A percentile compares a stretch with the other conserved stretches of the same genome.
These are phyloP conservation scores for Exserohilum rostratum DNA, from an alignment of 2,329 filamentous ascomycete genomes.

Conservation along the genomic window DNA sequence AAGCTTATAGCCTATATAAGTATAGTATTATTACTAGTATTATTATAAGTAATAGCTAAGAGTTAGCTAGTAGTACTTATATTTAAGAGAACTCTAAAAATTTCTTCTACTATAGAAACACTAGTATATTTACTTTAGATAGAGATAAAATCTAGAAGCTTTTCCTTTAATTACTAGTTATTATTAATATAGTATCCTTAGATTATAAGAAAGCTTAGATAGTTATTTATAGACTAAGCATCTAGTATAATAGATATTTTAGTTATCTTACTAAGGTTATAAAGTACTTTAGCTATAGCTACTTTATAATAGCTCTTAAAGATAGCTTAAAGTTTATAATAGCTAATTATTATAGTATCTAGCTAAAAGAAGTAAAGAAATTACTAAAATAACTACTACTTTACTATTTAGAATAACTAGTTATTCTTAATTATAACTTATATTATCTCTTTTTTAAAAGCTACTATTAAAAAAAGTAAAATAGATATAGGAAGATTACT, in stretches of 20 bases:
- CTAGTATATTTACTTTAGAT: constrained; percentile 2
- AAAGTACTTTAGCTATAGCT: neutral
- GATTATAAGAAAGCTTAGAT: constrained; percentile 9
- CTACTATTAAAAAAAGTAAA: constrained; percentile 1
- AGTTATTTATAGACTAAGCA: constrained; percentile 7
- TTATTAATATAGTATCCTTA: constrained; percentile 15
- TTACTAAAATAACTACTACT: constrained; percentile 6
- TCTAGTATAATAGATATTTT: constrained; percentile 9
- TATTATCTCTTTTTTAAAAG: constrained; percentile 9
- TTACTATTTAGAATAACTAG: constrained; percentile 3
- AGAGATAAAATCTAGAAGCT: constrained; percentile 10
- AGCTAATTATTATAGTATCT: constrained; percentile 7
- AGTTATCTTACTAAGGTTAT: neutral
- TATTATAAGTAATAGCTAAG: no score
- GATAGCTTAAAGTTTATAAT: constrained; percentile 9
- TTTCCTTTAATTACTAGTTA: constrained; percentile 1
- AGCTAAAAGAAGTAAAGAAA: constrained; percentile 7
- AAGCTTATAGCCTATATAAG: neutral
- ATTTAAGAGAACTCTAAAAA: neutral
- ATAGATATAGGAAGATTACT: neutral
- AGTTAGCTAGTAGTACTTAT: neutral
- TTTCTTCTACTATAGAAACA: neutral
- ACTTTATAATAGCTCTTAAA: constrained; percentile 3
- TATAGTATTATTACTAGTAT: neutral
- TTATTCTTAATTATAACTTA: constrained; percentile 12